Evolutionary conservation across 176 grass and related monocot species (phyloP).

Genomic region (Hordeum vulgare): DNA sequence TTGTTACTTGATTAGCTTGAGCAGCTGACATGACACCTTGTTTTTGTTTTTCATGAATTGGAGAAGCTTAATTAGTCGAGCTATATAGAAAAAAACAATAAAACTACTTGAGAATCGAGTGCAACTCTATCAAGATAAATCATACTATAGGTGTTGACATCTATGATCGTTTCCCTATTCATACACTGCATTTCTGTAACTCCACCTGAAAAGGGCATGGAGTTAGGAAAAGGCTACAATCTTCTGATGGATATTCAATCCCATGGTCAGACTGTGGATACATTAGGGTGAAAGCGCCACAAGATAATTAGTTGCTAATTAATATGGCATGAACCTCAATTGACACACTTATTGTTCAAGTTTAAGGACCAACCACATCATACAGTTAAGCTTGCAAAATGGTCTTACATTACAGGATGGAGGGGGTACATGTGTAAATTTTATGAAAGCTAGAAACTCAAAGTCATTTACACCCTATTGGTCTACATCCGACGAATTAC

Average conservation of each 20-base stretch:
- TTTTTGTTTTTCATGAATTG: not conserved
- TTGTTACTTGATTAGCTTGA: not conserved
- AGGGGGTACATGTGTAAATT: no score
- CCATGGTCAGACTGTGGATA: not conserved
- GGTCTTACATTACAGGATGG: no score
- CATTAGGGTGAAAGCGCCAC: not conserved
- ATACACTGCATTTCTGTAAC: not conserved
- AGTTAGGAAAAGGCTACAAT: not conserved
- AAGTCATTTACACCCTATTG: no score
- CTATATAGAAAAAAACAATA: not conserved
- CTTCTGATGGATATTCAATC: not conserved
- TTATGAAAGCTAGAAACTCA: no score
- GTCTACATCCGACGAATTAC: no score
- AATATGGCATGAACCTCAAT: not conserved
- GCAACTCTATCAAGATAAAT: not conserved
- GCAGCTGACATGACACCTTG: not conserved
- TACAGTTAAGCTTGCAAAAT: no score
- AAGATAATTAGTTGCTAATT: not conserved
- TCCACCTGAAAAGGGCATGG: not conserved
- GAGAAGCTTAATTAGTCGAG: not conserved
- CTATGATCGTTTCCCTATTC: not conserved
- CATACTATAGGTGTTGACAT: not conserved
- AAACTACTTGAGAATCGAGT: not conserved
- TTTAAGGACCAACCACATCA: not conserved
- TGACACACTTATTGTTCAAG: not conserved